A percentile compares a stretch with the other conserved stretches of the same genome.
Conservation (phyloP, 148 eudicot species). For the Chenopodium album region DNA sequence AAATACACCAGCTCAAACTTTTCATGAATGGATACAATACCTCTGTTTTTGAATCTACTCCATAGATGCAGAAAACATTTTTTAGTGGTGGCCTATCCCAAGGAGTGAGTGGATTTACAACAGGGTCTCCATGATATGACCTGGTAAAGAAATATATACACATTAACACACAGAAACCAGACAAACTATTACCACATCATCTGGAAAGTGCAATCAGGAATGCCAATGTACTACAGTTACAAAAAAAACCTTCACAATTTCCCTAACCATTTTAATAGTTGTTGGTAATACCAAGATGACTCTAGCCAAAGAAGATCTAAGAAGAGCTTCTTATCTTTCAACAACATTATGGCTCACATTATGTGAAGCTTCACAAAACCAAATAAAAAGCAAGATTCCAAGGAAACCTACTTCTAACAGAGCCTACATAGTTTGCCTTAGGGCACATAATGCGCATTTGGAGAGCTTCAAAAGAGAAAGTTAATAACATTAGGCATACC, state of each 20-base stretch:
- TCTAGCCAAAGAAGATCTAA: background rate
- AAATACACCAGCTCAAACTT: background rate
- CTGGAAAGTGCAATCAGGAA: background rate
- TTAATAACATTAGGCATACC: background rate
- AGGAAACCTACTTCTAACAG: background rate
- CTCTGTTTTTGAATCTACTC: constrained; percentile 89
- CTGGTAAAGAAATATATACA: constrained; percentile 37
- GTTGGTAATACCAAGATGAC: background rate
- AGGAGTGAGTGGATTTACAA: constrained; percentile 86
- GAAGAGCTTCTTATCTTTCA: background rate
- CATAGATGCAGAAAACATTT: constrained; percentile 95
- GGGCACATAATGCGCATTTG: background rate
- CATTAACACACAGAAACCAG: background rate
- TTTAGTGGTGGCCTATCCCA: constrained; percentile 97
- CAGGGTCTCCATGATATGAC: constrained; percentile 85
- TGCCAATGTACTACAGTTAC: background rate
- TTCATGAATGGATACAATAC: constrained; percentile 33
- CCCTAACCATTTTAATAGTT: background rate
- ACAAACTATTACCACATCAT: background rate
- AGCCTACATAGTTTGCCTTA: background rate
- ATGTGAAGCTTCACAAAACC: background rate
- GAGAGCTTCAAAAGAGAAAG: background rate
- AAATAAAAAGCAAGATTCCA: background rate
- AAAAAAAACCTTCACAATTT: background rate
- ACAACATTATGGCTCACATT: background rate